phyloP scores from a whole-genome alignment of 495 filamentous ascomycete genomes.

The Tuber aestivum region DNA sequence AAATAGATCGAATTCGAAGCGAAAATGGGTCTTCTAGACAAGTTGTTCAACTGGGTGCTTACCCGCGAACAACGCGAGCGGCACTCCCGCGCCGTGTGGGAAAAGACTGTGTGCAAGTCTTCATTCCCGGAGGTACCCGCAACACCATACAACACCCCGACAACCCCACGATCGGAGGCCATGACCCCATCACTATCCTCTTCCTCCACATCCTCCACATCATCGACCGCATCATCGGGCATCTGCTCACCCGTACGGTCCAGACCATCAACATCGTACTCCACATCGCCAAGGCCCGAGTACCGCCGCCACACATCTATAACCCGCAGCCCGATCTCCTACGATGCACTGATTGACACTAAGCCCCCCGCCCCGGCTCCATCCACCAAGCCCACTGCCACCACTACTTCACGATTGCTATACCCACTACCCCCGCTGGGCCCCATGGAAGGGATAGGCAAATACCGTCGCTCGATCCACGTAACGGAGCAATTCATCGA shows the following conservation, averaged over 20 bases:
- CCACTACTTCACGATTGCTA: slow-evolving; percentile 28
- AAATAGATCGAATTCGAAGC: neutral
- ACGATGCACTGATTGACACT: slow-evolving; percentile 34
- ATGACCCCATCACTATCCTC: slow-evolving; percentile 42
- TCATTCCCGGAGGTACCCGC: slow-evolving; percentile 15
- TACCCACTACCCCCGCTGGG: slow-evolving; percentile 40
- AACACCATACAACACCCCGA: slow-evolving; percentile 29
- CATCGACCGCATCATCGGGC: slow-evolving; percentile 24
- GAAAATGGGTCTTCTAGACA: slow-evolving; percentile 36
- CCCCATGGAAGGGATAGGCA: slow-evolving; percentile 41
- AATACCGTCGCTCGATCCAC: slow-evolving; percentile 40
- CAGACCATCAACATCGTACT: slow-evolving; percentile 35
- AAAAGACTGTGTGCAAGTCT: slow-evolving; percentile 33
- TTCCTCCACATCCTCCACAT: slow-evolving; percentile 21
- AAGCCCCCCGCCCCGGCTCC: slow-evolving; percentile 20
- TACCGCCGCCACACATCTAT: slow-evolving; percentile 41
- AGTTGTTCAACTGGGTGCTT: slow-evolving; percentile 36
- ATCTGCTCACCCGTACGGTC: slow-evolving; percentile 35
- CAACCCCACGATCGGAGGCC: slow-evolving; percentile 21
- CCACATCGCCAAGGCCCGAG: slow-evolving; percentile 39
- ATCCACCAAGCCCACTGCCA: slow-evolving; percentile 1
- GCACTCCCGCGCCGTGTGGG: slow-evolving; percentile 34
- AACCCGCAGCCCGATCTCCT: slow-evolving; percentile 37
- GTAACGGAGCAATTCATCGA: slow-evolving; percentile 39
- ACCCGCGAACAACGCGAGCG: slow-evolving; percentile 39